Conservation (phyloP, 2,329 filamentous ascomycete genomes). For the Microdochium trichocladiopsis region DNA sequence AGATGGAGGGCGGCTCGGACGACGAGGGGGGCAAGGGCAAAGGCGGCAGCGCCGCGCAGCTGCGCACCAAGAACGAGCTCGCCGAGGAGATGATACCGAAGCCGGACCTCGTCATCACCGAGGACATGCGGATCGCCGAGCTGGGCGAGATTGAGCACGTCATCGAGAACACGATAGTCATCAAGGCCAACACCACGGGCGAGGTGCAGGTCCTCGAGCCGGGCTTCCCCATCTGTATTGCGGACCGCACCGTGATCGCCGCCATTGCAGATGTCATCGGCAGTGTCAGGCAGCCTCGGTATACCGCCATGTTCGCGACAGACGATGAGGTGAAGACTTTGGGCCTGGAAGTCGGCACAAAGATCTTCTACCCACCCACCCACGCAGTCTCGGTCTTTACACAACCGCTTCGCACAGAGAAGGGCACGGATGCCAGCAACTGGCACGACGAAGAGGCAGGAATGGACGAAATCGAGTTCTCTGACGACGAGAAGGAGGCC, state of each 20-base stretch:
- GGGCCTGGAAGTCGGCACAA: conserved; percentile 60
- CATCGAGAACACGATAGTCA: conserved; percentile 70
- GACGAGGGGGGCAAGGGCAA: conserved; percentile 56
- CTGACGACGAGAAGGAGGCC: conserved; percentile 90
- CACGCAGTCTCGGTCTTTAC: conserved; percentile 86
- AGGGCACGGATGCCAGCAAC: conserved; percentile 92
- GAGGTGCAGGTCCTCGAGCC: conserved; percentile 80
- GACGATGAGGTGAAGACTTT: conserved; percentile 60
- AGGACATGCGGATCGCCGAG: conserved; percentile 68
- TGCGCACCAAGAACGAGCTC: conserved; percentile 79
- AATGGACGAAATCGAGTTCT: conserved; percentile 88
- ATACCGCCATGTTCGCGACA: conserved; percentile 71
- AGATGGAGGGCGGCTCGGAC: conserved; percentile 71
- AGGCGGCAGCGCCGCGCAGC: conserved; percentile 33
- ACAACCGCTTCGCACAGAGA: conserved; percentile 67
- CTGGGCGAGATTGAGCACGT: conserved; percentile 71
- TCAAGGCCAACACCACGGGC: conserved; percentile 72
- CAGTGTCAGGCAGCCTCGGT: conserved; percentile 77
- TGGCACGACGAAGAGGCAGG: conserved; percentile 86
- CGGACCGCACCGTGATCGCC: conserved; percentile 70
- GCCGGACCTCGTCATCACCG: conserved; percentile 71
- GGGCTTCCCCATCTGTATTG: conserved; percentile 75
- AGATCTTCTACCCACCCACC: conserved; percentile 71
- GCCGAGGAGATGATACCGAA: conserved; percentile 58
- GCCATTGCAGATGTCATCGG: conserved; percentile 81